These are phyloP conservation scores for Gillenia trifoliata DNA, from an alignment of 306 rosid genomes.

Conservation along the genomic window DNA sequence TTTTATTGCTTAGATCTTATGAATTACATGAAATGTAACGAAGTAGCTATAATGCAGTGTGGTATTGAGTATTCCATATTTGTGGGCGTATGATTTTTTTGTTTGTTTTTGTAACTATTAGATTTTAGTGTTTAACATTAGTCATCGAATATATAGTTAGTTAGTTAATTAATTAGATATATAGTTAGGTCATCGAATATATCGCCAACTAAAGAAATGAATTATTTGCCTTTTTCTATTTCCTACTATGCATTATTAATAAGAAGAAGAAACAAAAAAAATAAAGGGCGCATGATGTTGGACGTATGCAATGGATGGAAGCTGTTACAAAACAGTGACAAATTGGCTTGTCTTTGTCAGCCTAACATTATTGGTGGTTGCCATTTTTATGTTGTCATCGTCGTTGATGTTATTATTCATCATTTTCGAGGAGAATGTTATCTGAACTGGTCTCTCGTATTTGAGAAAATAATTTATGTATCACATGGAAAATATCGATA, in stretches of 20 bases:
- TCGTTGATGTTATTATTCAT: not conserved
- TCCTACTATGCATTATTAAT: not conserved
- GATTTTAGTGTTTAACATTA: no score
- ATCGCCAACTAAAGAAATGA: not conserved
- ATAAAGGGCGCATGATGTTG: not conserved
- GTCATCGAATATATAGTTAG: no score
- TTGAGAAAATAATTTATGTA: no score
- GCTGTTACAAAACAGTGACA: not conserved
- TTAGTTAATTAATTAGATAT: not conserved
- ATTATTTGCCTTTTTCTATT: not conserved
- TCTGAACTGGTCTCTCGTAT: no score
- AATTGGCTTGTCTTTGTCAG: conserved; percentile 1
- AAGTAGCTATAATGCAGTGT: no score
- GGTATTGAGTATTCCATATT: no score
- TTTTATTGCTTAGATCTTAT: no score
- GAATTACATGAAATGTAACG: no score
- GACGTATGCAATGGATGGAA: not conserved
- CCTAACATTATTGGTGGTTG: not conserved
- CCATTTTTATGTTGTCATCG: not conserved
- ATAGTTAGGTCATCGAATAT: not conserved
- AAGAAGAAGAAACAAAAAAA: not conserved
- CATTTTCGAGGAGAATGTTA: not conserved
- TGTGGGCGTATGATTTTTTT: no score
- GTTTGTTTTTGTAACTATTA: no score
- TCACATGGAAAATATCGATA: no score